A percentile compares a stretch with the other conserved stretches of the same genome.
These are phyloP conservation scores for Solanum peruvianum DNA, from an alignment of 257 asterid species.

Conservation along the genomic window DNA sequence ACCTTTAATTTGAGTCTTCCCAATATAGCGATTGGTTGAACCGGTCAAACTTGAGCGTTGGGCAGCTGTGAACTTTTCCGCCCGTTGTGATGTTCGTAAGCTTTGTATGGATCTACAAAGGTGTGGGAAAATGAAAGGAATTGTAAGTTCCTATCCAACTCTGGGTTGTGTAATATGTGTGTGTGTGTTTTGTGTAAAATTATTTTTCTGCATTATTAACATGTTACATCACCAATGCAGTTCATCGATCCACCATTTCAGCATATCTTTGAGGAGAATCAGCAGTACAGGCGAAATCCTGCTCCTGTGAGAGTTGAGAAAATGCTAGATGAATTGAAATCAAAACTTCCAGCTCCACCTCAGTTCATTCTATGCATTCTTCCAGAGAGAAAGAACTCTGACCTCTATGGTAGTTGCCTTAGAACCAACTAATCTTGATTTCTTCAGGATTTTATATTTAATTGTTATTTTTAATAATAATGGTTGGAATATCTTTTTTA, in stretches of 20 bases:
- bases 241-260: conserved; percentile 7
- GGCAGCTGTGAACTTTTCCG: conserved; percentile 59
- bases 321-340: conserved; percentile 26
- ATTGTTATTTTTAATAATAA: background rate
- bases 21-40: conserved; percentile 31
- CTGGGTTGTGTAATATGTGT: background rate
- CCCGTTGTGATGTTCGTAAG: conserved; percentile 20
- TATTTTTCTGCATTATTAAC: background rate
- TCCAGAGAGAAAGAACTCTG: conserved; percentile 57
- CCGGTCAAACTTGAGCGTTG: conserved; percentile 34
- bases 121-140: conserved; percentile 55
- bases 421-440: background rate
- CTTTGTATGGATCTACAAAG: conserved; percentile 17
- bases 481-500: background rate
- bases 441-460: background rate
- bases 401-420: conserved; percentile 43
- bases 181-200: background rate
- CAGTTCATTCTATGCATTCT: conserved; percentile 52
- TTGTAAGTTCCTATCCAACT: conserved; percentile 24
- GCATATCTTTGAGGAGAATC: conserved; percentile 23
- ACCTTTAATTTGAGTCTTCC: conserved; percentile 3
- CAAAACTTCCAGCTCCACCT: conserved; percentile 36
- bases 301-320: conserved; percentile 43
- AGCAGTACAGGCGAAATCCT: conserved; percentile 28
- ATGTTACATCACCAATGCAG: conserved; percentile 9